Evolutionary conservation across 2,329 filamentous ascomycete species (phyloP).

Genomic region (Fusarium luffae): DNA sequence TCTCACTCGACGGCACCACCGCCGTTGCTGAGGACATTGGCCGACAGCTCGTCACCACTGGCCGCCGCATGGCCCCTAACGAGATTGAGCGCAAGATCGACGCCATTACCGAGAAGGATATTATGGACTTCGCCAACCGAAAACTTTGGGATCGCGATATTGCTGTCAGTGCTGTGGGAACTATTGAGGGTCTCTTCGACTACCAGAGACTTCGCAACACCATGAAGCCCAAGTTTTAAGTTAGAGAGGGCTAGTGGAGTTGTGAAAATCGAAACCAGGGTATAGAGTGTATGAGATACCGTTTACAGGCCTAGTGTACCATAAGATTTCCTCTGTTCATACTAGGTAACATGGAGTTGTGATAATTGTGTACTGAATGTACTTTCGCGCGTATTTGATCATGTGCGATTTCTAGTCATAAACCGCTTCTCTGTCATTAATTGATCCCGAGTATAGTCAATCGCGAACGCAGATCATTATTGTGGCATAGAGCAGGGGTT

Average conservation of each 20-base stretch:
- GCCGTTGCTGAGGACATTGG: slow-evolving; percentile 98
- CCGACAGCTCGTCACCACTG: slow-evolving; percentile 97
- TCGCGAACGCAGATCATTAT: neutral
- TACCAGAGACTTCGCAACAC: slow-evolving; percentile 84
- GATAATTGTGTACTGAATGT: slow-evolving; percentile 42
- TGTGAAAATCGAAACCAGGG: slow-evolving; percentile 55
- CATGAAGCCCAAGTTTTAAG: slow-evolving; percentile 82
- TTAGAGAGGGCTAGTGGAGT: slow-evolving; percentile 45
- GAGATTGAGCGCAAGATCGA: slow-evolving; percentile 96
- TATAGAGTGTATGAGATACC: slow-evolving; percentile 69
- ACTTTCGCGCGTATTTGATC: neutral
- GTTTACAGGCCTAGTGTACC: slow-evolving; percentile 65
- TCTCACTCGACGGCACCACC: slow-evolving; percentile 97
- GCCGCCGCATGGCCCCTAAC: slow-evolving; percentile 87
- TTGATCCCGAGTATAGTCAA: neutral
- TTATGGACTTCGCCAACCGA: slow-evolving; percentile 94
- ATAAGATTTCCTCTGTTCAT: slow-evolving; percentile 61
- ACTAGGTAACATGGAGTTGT: slow-evolving; percentile 49
- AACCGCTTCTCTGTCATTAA: neutral
- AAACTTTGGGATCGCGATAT: slow-evolving; percentile 99
- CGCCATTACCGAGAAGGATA: slow-evolving; percentile 91
- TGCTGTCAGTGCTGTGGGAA: slow-evolving; percentile 91
- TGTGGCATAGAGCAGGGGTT: neutral
- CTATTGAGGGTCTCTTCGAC: slow-evolving; percentile 86
- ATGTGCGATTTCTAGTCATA: neutral